Evolutionary conservation across 2,329 filamentous ascomycete genomes (phyloP), one percentile per base, ranked within the genome.

Genomic region (Cryoendolithus antarcticus): DNA sequence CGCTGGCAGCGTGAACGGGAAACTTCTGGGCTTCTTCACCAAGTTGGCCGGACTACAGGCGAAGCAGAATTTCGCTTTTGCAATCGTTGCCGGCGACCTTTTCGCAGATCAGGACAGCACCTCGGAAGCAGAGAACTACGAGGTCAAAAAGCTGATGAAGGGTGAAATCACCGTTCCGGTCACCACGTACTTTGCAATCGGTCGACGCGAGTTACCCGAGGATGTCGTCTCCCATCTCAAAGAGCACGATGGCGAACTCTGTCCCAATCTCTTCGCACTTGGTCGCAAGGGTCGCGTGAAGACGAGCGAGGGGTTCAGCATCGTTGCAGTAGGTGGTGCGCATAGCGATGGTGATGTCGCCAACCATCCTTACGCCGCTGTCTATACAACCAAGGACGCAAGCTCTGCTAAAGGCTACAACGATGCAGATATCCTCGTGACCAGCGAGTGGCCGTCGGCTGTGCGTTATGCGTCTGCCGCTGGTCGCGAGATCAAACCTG

Each of bases 101-200:
- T 96, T 96, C 55, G 66, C 71, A 11, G 63, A 71, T 32, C 63
- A 68, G 15, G 51, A 61, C 27, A 55, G 56, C 9, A 57, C 56
- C 0, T 62, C 67, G 1, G 69, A 77, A 34, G 72, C 82, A 38
- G 43, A 49, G 4, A 30, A 41, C 6, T 43, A 46, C 6, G 39
- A 53, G 10, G 41, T 56, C 6, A 42, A 33, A 4, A 70, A 74
- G 7, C 71, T 98, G 3, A 62, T 96, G 1, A 63, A 74, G 19
- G 86, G 86, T n/a, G 68, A 73, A 8, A 78, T 93, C 38, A 57
- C 69, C 13, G 68, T 96, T 4, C 80, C 88, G 3, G 65, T 96
- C 1, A 80, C 88, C 1, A 93, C 82, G 6, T 98, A 98, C 64
- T 98, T 96, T 58, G 85, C 84, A 2, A 70, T 94, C 44, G 86